Evolutionary conservation across 2,329 filamentous ascomycete species (phyloP), one percentile per base, ranked within the genome.

Genomic region (Aspergillus fischeri): DNA sequence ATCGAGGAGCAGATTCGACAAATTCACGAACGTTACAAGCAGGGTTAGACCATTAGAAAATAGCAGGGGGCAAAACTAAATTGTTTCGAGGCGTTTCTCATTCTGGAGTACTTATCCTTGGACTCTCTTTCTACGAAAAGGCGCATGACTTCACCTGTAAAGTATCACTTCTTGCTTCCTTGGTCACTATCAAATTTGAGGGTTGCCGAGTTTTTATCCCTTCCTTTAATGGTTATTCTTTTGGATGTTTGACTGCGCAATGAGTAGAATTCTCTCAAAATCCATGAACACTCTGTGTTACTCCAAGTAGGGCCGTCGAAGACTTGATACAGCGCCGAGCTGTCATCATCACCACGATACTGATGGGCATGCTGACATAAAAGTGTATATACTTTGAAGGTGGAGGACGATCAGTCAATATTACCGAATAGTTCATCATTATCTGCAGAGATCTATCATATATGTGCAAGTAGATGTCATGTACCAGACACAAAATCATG

Each of bases 1-100:
- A 86, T 96, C 41, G 89, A 94, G 70, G 91, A 95, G 72, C 91
- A 96, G 77, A 91, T 96, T 61, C 82, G 88, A 59, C 80, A 83
- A 52, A 85, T 88, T 57, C 83, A 87, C 63, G 79, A 86, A 67
- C 85, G 83, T 65, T 81, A 78, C 56, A 72, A 66, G 58, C 63
- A 73, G 52, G n/a, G 49, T 9, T 41, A 51, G n/a, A 61, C 58
- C 52, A 57, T 60, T 28, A 47, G 29, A 25, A 25, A 14, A 44
- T 32, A 50, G 28, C 17, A n/a, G n/a, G 20, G 49, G 9, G 9
- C 3, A 35, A 11, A 21, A 47, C 11, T 4, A 24, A 52, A 20
- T 35, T 21, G 48, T 21, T 47, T 38, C 7, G 17, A 27, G 44
- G 17, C 32, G 20, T 52, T 35, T 29, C 52, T 44, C 52, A 21